Base-by-base conservation (phyloP, 306 rosid genomes). In the Vigna mungo region DNA sequence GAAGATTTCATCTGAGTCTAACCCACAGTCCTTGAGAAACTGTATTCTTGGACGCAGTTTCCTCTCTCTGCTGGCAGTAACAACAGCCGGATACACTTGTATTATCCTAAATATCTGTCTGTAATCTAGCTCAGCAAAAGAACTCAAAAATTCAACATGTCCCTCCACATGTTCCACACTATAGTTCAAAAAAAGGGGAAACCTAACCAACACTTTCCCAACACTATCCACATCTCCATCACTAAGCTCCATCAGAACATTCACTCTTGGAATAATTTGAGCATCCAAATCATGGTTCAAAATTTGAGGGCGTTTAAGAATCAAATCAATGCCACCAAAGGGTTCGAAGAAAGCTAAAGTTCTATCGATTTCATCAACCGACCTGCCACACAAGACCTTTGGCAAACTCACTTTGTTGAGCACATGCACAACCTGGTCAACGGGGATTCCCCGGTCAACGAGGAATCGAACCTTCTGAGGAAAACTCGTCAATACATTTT, bases 11-110 rank as follows among this genome's bases (percentile, higher is more conserved):
- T 61, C 82, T 0, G 96, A 80, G 48, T 82, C 81, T 59, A 90
- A 87, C 62, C 90, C 96, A 72, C 98, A 93, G 39, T 93, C 87
- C 85, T 81, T 93, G 82, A 90, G 91, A 85, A 93, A 88, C 65
- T 79, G 86, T 48, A 90, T 84, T 41, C 94, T 79, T 4, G 98
- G 96, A 60, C 72, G 87, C 82, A 93, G 65, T 82, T 93, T 93
- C 90, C 91, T 88, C 80, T 89, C 94, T 76, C 88, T 84, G 66
- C 94, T 93, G 27, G 86, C 81, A 58, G 90, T 89, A 47, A 93
- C 75, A 43, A 93, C 77, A 67, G 81, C 79, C 0, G 96, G 98
- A 52, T 81, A 90, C 2, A 82, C 89, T 53, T 76, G 87, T 13
- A 90, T 47, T 41, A 93, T 74, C 76, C 79, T 91, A 87, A 89